These are phyloP conservation scores for Cyclostephanos invisitatus DNA, from an alignment of 108 stramenopile species.

Conservation along the genomic window DNA sequence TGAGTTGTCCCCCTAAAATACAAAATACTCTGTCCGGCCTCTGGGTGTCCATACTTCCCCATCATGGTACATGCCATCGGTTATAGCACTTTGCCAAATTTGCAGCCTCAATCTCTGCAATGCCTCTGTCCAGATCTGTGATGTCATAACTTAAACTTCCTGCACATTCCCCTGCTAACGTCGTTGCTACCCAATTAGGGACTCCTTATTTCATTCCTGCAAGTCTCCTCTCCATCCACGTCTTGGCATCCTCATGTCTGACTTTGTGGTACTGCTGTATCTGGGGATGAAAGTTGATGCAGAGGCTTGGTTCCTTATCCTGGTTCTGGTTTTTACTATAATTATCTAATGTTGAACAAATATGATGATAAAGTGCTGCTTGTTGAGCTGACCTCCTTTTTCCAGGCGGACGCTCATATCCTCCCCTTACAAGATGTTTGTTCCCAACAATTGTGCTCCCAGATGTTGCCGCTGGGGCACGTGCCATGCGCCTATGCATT, in stretches of 20 bases:
- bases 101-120: not conserved
- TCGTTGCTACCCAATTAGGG: not conserved
- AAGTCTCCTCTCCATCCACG: slow-evolving; percentile 4
- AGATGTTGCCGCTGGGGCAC: too few species aligned
- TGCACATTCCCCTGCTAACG: not conserved
- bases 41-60: not conserved
- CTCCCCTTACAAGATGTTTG: too few species aligned
- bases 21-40: not conserved
- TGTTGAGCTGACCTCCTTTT: too few species aligned
- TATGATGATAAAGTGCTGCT: too few species aligned
- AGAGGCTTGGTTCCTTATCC: too few species aligned
- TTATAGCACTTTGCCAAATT: not conserved
- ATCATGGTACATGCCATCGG: not conserved
- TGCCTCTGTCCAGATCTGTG: not conserved
- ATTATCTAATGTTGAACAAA: too few species aligned
- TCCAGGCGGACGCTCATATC: too few species aligned
- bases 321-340: too few species aligned
- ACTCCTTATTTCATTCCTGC: not conserved
- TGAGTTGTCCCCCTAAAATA: not conserved
- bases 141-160: not conserved
- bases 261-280: not conserved
- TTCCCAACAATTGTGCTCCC: too few species aligned
- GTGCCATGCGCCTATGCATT: too few species aligned
- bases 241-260: not conserved
- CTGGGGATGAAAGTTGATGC: too few species aligned